Conservation (phyloP, 768 basidiomycete genomes). For the Melanogaster broomeanus region DNA sequence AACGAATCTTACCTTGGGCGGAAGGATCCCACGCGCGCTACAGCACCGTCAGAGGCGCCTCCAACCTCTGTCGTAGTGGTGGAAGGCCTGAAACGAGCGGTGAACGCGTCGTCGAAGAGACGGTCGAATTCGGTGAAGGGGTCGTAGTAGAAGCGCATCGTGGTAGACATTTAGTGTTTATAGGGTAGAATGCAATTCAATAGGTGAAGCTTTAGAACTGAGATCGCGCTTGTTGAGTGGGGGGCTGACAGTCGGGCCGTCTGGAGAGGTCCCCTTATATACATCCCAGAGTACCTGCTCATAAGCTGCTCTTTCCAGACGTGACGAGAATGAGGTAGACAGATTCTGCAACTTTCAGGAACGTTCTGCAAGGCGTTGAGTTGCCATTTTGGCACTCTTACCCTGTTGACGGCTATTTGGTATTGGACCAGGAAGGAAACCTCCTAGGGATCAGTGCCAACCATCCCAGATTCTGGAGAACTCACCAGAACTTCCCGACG, state of each 20-base stretch:
- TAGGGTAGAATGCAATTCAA: too few relatives aligned
- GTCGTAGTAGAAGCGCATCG: conserved; percentile 40
- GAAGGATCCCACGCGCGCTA: conserved; percentile 5
- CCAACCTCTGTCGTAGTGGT: background rate
- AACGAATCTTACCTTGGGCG: conserved; percentile 23
- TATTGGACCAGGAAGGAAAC: too few relatives aligned
- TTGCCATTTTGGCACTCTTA: conserved; percentile 2
- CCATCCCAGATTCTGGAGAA: too few relatives aligned
- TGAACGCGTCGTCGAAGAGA: conserved; percentile 43
- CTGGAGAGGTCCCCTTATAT: too few relatives aligned
- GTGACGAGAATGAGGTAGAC: background rate
- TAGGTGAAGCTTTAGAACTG: too few relatives aligned
- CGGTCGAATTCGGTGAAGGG: conserved; percentile 46
- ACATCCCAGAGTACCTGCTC: too few relatives aligned
- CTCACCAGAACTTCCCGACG: too few relatives aligned
- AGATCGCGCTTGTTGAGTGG: too few relatives aligned
- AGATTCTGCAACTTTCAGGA: conserved; percentile 10
- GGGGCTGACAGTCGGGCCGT: too few relatives aligned
- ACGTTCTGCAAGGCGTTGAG: background rate
- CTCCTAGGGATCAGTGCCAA: too few relatives aligned
- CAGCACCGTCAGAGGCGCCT: background rate
- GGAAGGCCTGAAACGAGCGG: conserved; percentile 9
- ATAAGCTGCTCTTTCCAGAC: too few relatives aligned
- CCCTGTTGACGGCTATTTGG: too few relatives aligned
- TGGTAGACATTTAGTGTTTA: conserved; percentile 12